Conservation (phyloP, 1,284 basidiomycete species). For the Sutorius eximius region DNA sequence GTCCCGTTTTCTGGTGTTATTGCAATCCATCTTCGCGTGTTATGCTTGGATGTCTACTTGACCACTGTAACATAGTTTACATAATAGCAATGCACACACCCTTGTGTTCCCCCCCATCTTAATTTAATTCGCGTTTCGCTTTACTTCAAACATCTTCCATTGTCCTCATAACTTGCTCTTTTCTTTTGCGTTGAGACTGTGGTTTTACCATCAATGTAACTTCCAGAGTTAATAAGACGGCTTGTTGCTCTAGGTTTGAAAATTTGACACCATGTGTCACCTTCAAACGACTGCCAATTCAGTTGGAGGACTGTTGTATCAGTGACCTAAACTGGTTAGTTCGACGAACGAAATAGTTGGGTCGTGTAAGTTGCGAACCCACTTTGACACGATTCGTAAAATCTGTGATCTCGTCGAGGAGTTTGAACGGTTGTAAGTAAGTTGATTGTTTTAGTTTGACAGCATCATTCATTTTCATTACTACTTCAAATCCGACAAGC, state of each 20-base stretch:
- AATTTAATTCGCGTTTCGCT: conserved; percentile 7
- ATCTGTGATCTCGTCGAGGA: too few relatives aligned
- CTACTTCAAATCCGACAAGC: too few relatives aligned
- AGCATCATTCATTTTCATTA: too few relatives aligned
- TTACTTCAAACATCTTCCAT: conserved; percentile 9
- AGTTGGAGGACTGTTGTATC: too few relatives aligned
- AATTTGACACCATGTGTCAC: too few relatives aligned
- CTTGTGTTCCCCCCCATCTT: conserved; percentile 1
- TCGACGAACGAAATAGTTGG: too few relatives aligned
- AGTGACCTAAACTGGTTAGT: too few relatives aligned
- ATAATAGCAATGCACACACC: neutral
- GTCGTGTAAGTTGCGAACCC: too few relatives aligned
- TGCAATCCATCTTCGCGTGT: neutral
- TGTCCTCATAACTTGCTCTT: neutral
- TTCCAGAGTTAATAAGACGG: neutral
- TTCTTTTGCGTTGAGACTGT: neutral
- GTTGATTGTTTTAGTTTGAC: too few relatives aligned
- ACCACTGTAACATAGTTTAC: conserved; percentile 8
- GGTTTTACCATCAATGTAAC: conserved; percentile 8
- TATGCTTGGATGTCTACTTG: neutral
- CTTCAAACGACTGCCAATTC: too few relatives aligned
- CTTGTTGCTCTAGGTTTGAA: neutral
- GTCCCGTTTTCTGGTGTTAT: neutral
- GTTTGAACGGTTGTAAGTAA: too few relatives aligned
- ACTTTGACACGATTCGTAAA: too few relatives aligned